Conservation (phyloP, 345 rosid genomes). For the Raphanus raphanistrum region DNA sequence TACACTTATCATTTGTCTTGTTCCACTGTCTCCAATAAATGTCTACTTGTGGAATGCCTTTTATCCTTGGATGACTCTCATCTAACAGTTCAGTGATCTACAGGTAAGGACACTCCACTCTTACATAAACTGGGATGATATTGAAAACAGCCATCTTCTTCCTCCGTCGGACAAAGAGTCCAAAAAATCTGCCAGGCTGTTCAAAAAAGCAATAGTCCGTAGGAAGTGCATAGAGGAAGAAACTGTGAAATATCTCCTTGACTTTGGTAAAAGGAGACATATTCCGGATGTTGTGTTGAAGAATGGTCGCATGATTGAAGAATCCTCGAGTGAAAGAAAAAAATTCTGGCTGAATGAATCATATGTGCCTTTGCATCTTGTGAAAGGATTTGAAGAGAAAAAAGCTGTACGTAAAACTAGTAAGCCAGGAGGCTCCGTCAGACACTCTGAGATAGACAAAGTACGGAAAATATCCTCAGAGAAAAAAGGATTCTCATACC, state of each 20-base stretch:
- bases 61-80: constrained; percentile 19
- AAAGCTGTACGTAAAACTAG: constrained; percentile 59
- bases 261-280: constrained; percentile 92
- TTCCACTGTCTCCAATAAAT: neutral
- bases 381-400: constrained; percentile 94
- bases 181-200: constrained; percentile 72
- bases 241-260: constrained; percentile 80
- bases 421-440: constrained; percentile 47
- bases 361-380: constrained; percentile 81
- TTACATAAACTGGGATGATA: constrained; percentile 85
- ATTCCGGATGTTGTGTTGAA: constrained; percentile 70
- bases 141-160: constrained; percentile 64
- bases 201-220: constrained; percentile 84
- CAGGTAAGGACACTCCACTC: constrained; percentile 89
- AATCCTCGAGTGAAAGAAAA: constrained; percentile 87
- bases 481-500: constrained; percentile 69
- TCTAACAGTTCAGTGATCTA: constrained; percentile 28
- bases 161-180: constrained; percentile 65
- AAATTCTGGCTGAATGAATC: constrained; percentile 85
- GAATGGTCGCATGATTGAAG: constrained; percentile 70
- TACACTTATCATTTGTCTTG: constrained; percentile 6
- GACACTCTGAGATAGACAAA: constrained; percentile 40
- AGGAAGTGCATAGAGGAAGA: constrained; percentile 63
- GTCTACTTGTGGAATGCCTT: constrained; percentile 21
- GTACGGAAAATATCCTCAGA: constrained; percentile 42